A percentile compares a stretch with the other conserved stretches of the same genome.
phyloP scores from a whole-genome alignment of 129 eudicot species.

The Saposhnikovia divaricata region DNA sequence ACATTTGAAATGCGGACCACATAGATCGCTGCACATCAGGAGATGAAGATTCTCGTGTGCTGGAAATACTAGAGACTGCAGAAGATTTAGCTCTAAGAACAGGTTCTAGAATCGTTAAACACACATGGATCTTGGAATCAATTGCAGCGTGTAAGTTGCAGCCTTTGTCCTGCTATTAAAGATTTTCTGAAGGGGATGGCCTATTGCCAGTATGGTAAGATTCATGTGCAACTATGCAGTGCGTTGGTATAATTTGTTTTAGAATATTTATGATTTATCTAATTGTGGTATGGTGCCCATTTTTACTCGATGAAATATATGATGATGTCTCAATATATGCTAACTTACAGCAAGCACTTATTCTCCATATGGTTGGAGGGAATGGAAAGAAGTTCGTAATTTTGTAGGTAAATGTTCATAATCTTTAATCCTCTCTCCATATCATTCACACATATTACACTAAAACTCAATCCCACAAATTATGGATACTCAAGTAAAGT shows the following conservation, averaged over 20 bases:
- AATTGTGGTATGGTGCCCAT: background rate
- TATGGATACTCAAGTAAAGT: too few relatives aligned
- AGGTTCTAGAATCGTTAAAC: constrained; percentile 23
- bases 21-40: constrained; percentile 10
- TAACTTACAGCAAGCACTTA: background rate
- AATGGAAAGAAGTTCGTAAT: too few relatives aligned
- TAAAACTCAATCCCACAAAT: too few relatives aligned
- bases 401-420: too few relatives aligned
- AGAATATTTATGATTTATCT: background rate
- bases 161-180: constrained; percentile 21
- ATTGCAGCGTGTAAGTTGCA: constrained; percentile 37
- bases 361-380: background rate
- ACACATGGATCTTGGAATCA: constrained; percentile 56
- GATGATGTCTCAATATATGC: background rate
- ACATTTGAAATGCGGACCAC: constrained; percentile 20
- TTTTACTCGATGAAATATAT: background rate
- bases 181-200: too few relatives aligned
- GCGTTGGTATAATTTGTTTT: background rate
- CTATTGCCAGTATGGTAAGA: too few relatives aligned
- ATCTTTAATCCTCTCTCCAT: too few relatives aligned
- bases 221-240: too few relatives aligned
- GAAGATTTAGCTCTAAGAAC: constrained; percentile 21
- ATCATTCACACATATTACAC: too few relatives aligned
- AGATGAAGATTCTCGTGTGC: constrained; percentile 12
- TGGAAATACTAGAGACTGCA: constrained; percentile 25